phyloP scores from a whole-genome alignment of 2,329 filamentous ascomycete species.

The Shiraia sp. region DNA sequence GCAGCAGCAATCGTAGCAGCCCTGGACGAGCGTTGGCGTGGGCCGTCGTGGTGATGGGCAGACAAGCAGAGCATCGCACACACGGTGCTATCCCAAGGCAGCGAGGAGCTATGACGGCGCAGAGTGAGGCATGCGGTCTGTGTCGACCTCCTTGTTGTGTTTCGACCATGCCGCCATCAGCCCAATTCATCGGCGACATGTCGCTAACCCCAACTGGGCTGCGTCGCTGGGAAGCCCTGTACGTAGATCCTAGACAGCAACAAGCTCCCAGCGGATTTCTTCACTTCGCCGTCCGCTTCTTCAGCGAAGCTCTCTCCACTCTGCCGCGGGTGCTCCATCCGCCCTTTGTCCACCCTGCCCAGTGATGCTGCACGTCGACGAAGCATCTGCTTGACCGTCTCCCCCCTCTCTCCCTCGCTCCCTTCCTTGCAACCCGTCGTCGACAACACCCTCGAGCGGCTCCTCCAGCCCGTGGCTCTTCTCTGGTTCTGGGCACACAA shows the following conservation, averaged over 20 bases:
- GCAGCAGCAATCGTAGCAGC: constrained; percentile 6
- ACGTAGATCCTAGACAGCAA: constrained; percentile 37
- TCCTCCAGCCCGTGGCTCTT: constrained; percentile 17
- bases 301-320: constrained; percentile 34
- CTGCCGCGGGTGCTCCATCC: constrained; percentile 30
- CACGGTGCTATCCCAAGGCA: constrained; percentile 7
- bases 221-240: constrained; percentile 29
- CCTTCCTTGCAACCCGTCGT: too few relatives aligned
- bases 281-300: constrained; percentile 35
- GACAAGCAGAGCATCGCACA: too few relatives aligned
- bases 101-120: constrained; percentile 22
- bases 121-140: constrained; percentile 32
- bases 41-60: too few relatives aligned
- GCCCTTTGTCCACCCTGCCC: constrained; percentile 23
- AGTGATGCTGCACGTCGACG: constrained; percentile 29
- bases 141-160: constrained; percentile 35
- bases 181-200: constrained; percentile 38
- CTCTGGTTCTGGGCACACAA: too few relatives aligned
- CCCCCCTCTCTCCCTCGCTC: too few relatives aligned
- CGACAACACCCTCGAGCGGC: too few relatives aligned
- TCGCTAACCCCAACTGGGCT: constrained; percentile 35
- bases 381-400: constrained; percentile 25
- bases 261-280: constrained; percentile 40
- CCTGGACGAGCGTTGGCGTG: too few relatives aligned
- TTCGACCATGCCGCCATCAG: constrained; percentile 38